Evolutionary conservation across 208 protist species (phyloP).

Genomic region (Trypanosoma brucei): DNA sequence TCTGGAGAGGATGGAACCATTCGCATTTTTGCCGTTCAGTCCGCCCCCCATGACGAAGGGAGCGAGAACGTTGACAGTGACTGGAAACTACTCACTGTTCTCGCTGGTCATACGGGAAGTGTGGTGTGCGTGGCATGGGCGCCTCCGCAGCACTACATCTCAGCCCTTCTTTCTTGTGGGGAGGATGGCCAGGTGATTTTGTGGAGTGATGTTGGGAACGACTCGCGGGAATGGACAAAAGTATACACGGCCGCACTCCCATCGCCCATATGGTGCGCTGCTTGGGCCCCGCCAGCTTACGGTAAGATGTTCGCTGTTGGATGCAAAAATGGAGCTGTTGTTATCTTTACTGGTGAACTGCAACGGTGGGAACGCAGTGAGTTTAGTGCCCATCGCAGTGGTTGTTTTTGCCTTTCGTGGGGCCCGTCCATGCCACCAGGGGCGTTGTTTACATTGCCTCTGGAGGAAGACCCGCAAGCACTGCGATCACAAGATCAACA

Average conservation of each 20-base stretch:
- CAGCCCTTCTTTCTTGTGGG: slow-evolving; percentile 61
- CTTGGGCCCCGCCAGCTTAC: slow-evolving; percentile 77
- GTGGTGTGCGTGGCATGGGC: slow-evolving; percentile 79
- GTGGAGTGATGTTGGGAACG: slow-evolving; percentile 47
- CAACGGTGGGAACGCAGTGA: slow-evolving; percentile 57
- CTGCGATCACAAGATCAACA: not conserved
- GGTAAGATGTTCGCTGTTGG: slow-evolving; percentile 79
- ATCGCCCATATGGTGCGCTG: slow-evolving; percentile 47
- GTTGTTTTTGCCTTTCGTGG: slow-evolving; percentile 59
- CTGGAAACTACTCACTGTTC: slow-evolving; percentile 14
- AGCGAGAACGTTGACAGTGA: slow-evolving; percentile 9
- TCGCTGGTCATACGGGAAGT: slow-evolving; percentile 28
- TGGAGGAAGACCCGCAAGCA: slow-evolving; percentile 36
- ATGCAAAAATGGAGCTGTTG: slow-evolving; percentile 54
- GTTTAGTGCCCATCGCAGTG: slow-evolving; percentile 41
- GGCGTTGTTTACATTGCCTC: slow-evolving; percentile 55
- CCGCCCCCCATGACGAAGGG: not conserved
- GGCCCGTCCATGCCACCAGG: slow-evolving; percentile 66
- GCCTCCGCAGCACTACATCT: slow-evolving; percentile 45
- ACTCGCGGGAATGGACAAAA: slow-evolving; percentile 41
- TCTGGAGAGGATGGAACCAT: slow-evolving; percentile 66
- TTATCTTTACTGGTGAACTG: slow-evolving; percentile 57
- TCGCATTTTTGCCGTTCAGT: slow-evolving; percentile 35
- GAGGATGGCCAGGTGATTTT: slow-evolving; percentile 45
- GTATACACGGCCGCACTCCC: slow-evolving; percentile 49